phyloP scores from a whole-genome alignment of 805 yeast genomes.

The Pichia scutulata region DNA sequence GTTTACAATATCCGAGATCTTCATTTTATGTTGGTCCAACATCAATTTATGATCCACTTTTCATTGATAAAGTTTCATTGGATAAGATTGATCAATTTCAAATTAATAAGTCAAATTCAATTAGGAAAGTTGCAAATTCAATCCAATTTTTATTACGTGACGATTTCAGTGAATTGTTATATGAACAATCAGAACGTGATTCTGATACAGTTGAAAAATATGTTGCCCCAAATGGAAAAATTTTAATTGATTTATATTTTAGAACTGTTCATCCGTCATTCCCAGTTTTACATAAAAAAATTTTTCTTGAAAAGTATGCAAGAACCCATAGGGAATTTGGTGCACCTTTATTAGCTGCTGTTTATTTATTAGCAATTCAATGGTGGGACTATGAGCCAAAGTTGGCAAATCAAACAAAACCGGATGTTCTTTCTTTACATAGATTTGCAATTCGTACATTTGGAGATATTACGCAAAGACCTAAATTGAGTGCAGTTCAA shows the following conservation, averaged over 20 bases:
- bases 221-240: conserved; percentile 89
- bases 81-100: conserved; percentile 78
- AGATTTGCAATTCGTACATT: conserved; percentile 61
- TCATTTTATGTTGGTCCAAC: conserved; percentile 86
- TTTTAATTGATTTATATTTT: conserved; percentile 71
- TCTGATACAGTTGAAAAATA: conserved; percentile 78
- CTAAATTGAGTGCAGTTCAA: conserved; percentile 86
- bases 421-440: conserved; percentile 63
- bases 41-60: conserved; percentile 67
- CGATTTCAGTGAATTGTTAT: conserved; percentile 67
- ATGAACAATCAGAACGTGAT: conserved; percentile 61
- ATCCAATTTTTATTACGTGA: conserved; percentile 74
- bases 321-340: conserved; percentile 88
- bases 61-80: conserved; percentile 55
- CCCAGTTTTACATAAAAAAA: conserved; percentile 86
- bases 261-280: conserved; percentile 83
- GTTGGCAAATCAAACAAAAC: conserved; percentile 68
- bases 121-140: conserved; percentile 72
- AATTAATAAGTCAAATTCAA: conserved; percentile 52
- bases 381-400: conserved; percentile 92
- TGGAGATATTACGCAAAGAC: conserved; percentile 69
- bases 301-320: conserved; percentile 83
- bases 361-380: conserved; percentile 78
- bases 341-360: conserved; percentile 86
- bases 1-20: conserved; percentile 84